These are phyloP conservation scores for Fusarium annulatum DNA, from an alignment of 2,329 filamentous ascomycete species.

Conservation along the genomic window DNA sequence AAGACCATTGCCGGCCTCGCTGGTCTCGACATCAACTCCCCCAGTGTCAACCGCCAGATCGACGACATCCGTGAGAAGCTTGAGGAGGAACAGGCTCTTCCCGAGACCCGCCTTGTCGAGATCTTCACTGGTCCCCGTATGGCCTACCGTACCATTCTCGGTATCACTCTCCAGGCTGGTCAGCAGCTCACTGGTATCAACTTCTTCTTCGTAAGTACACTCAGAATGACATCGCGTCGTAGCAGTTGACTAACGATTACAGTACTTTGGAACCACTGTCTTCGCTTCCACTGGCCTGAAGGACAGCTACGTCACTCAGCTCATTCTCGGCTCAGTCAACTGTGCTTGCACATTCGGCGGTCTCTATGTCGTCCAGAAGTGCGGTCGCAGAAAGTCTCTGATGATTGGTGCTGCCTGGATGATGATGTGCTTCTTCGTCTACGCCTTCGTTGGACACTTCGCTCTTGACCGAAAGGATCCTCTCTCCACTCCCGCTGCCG, in stretches of 20 bases:
- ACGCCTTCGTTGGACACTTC: constrained; percentile 61
- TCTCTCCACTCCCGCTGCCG: constrained; percentile 59
- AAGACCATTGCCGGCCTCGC: constrained; percentile 59
- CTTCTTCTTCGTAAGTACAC: constrained; percentile 65
- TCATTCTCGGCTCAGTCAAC: constrained; percentile 76
- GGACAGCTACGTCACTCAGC: constrained; percentile 74
- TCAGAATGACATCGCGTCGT: not conserved
- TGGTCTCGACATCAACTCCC: constrained; percentile 54
- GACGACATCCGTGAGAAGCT: constrained; percentile 64
- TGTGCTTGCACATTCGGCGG: constrained; percentile 73
- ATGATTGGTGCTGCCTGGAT: constrained; percentile 73
- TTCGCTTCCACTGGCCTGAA: constrained; percentile 72
- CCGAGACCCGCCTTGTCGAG: constrained; percentile 64
- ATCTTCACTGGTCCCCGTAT: constrained; percentile 76
- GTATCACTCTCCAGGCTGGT: constrained; percentile 71
- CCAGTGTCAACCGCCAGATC: constrained; percentile 59
- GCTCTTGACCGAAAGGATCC: constrained; percentile 56
- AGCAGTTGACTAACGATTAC: not conserved
- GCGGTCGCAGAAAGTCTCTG: constrained; percentile 71
- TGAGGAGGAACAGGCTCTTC: constrained; percentile 56
- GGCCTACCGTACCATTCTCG: constrained; percentile 71
- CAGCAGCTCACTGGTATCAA: constrained; percentile 72
- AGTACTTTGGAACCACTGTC: constrained; percentile 72
- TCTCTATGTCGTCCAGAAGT: constrained; percentile 73
- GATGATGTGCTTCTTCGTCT: constrained; percentile 64